phyloP scores from a whole-genome alignment of 2,329 filamentous ascomycete species.

The Fusarium sp. region DNA sequence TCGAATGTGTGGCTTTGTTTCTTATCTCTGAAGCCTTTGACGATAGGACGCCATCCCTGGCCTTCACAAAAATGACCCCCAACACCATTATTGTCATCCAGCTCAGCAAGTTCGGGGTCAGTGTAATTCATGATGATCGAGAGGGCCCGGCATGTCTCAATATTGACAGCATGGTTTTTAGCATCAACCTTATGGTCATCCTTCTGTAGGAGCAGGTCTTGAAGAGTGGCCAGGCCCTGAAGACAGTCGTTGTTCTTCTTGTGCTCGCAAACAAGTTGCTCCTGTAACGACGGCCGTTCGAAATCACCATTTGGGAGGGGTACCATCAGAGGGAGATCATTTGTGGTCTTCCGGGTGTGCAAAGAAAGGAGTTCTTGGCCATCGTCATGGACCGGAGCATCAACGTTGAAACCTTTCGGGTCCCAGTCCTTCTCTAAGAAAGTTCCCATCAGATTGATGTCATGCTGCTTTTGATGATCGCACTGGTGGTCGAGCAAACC shows the following conservation, averaged over 20 bases:
- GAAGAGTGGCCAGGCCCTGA: slow-evolving; percentile 42
- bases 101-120: neutral
- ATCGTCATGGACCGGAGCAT: slow-evolving; percentile 42
- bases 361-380: slow-evolving; percentile 37
- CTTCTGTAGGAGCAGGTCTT: neutral
- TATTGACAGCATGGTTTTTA: slow-evolving; percentile 16
- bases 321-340: slow-evolving; percentile 2
- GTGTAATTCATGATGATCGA: neutral
- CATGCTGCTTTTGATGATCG: slow-evolving; percentile 42
- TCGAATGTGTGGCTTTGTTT: slow-evolving; percentile 4
- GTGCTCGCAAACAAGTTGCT: slow-evolving; percentile 37
- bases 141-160: slow-evolving; percentile 29
- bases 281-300: neutral
- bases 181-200: neutral
- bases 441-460: slow-evolving; percentile 16
- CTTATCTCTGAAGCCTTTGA: neutral
- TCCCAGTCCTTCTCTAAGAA: slow-evolving; percentile 45
- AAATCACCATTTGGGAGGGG: slow-evolving; percentile 23
- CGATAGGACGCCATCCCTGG: neutral
- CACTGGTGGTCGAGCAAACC: slow-evolving; percentile 42
- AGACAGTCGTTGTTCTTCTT: slow-evolving; percentile 46
- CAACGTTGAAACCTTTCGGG: slow-evolving; percentile 40
- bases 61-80: neutral
- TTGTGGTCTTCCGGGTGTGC: slow-evolving; percentile 12
- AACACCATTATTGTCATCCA: neutral